Conservation (phyloP, 2,329 filamentous ascomycete genomes). For the Ascosphaera pollenicola region DNA sequence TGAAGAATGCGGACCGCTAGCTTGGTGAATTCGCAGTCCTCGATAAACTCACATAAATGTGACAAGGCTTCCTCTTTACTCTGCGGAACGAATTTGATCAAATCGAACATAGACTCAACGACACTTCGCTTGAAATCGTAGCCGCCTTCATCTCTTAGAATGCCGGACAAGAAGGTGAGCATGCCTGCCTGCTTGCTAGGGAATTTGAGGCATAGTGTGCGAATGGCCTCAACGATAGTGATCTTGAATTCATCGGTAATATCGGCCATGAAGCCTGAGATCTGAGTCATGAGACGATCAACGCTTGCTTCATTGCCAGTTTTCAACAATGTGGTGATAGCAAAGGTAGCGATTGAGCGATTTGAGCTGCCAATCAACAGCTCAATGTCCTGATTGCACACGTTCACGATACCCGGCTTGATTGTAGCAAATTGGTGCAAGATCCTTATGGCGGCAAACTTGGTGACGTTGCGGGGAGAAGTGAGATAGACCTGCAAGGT, state of each 20-base stretch:
- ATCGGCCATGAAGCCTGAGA: conserved; percentile 94
- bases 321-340: conserved; percentile 93
- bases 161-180: conserved; percentile 93
- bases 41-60: conserved; percentile 95
- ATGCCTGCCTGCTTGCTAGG: conserved; percentile 95
- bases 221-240: conserved; percentile 96
- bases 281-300: conserved; percentile 95
- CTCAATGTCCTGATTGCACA: conserved; percentile 95
- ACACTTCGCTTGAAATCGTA: conserved; percentile 97
- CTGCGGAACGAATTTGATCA: conserved; percentile 97
- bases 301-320: conserved; percentile 96
- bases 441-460: conserved; percentile 91
- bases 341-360: conserved; percentile 92
- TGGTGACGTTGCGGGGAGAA: conserved; percentile 83
- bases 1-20: conserved; percentile 88
- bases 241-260: conserved; percentile 99
- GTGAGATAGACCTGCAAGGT: conserved; percentile 93
- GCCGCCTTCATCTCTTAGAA: conserved; percentile 84
- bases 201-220: conserved; percentile 92
- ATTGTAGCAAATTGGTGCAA: conserved; percentile 92
- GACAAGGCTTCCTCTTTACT: conserved; percentile 64
- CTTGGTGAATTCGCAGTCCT: conserved; percentile 98
- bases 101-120: conserved; percentile 96
- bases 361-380: conserved; percentile 92
- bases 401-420: conserved; percentile 77